Percentiles rank a stretch among this genome's conserved stretches.
Conservation (phyloP, 2,329 filamentous ascomycete genomes). For the Botrytis squamosa region DNA sequence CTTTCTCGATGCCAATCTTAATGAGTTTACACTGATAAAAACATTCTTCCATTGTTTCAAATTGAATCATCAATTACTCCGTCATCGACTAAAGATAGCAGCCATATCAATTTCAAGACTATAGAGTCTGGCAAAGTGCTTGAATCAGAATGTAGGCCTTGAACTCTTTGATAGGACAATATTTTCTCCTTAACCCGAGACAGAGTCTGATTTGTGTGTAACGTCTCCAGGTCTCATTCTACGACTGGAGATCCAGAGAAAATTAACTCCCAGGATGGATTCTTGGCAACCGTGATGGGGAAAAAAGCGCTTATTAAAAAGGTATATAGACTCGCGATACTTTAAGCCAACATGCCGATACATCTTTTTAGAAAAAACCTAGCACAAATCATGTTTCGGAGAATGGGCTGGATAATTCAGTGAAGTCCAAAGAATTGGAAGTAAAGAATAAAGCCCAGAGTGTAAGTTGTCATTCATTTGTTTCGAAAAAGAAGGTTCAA, state of each 20-base stretch:
- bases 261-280: neutral
- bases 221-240: neutral
- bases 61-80: neutral
- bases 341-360: neutral
- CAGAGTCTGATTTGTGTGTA: neutral
- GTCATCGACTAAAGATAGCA: neutral
- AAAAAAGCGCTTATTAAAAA: neutral
- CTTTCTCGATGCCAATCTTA: neutral
- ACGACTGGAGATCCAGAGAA: neutral
- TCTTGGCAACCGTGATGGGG: neutral
- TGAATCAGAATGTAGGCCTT: neutral
- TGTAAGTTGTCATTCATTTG: neutral
- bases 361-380: neutral
- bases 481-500: neutral
- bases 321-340: neutral
- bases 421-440: neutral
- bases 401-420: neutral
- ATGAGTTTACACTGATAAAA: neutral
- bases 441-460: neutral
- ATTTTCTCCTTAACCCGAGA: neutral
- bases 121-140: neutral
- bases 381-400: neutral
- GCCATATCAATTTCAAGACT: neutral
- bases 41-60: neutral
- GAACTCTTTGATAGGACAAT: neutral